These are phyloP conservation scores for sorghum (Sorghum bicolor) DNA, from an alignment of 176 grass and related monocot species.

Conservation along the genomic window Sorghum_bicolor_NCBIv3 NC_012879.2:61082001-61082500, in stretches of 20 bases:
- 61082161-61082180: constrained; percentile 69
- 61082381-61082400: constrained; percentile 72
- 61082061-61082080: constrained; percentile 84
- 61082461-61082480: constrained; percentile 66
- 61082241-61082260: constrained; percentile 68
- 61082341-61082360: background rate
- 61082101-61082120: constrained; percentile 80
- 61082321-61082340: background rate
- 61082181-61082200: constrained; percentile 81
- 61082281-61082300: background rate
- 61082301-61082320: background rate
- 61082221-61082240: constrained; percentile 76
- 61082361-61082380: constrained; percentile 40
- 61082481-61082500: constrained; percentile 47
- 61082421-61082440: constrained; percentile 92
- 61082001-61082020: background rate
- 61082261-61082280: background rate
- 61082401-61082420: constrained; percentile 60
- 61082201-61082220: constrained; percentile 85
- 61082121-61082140: constrained; percentile 70
- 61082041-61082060: constrained; percentile 57
- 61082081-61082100: constrained; percentile 72
- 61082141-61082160: constrained; percentile 55
- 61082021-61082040: background rate
- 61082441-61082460: constrained; percentile 56